Evolutionary conservation across 1,284 basidiomycete species (phyloP).

Genomic region (Fistulina hepatica): DNA sequence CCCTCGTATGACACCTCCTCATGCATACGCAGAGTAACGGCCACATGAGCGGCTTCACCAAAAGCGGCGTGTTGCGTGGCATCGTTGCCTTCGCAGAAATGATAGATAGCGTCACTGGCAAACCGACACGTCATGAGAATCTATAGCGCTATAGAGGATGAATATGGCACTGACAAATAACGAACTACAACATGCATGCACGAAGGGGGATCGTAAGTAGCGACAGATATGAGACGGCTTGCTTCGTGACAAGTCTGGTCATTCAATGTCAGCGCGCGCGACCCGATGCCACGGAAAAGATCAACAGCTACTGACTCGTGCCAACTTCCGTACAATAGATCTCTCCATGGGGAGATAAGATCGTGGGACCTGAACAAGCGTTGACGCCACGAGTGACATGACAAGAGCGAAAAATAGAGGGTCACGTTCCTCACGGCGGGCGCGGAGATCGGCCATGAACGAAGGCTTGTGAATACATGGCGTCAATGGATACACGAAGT

Average conservation of each 20-base stretch:
- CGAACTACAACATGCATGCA: constrained; percentile 73
- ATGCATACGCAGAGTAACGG: constrained; percentile 71
- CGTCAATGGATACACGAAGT: constrained; percentile 79
- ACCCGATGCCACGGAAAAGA: no score
- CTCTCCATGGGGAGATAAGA: constrained; percentile 76
- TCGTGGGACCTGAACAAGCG: constrained; percentile 71
- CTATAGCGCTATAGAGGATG: constrained; percentile 5
- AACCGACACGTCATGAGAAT: constrained; percentile 8
- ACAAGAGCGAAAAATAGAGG: constrained; percentile 82
- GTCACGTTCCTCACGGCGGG: constrained; percentile 67
- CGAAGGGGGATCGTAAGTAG: constrained; percentile 71
- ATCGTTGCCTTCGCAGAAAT: constrained; percentile 80
- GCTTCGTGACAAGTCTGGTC: constrained; percentile 65
- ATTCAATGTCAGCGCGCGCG: constrained; percentile 3
- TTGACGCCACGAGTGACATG: constrained; percentile 75
- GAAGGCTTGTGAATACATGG: constrained; percentile 76
- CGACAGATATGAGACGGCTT: constrained; percentile 66
- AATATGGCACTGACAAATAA: constrained; percentile 58
- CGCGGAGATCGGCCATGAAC: constrained; percentile 75
- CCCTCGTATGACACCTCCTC: constrained; percentile 73
- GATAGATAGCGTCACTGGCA: constrained; percentile 70
- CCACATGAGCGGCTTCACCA: constrained; percentile 73
- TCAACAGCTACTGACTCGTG: constrained; percentile 29
- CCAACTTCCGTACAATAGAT: constrained; percentile 63
- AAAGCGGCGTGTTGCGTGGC: constrained; percentile 79